Percentiles rank a stretch among this genome's conserved stretches.
Conservation (phyloP, 179 eudicot genomes). For the Sideroxylon spinosum region DNA sequence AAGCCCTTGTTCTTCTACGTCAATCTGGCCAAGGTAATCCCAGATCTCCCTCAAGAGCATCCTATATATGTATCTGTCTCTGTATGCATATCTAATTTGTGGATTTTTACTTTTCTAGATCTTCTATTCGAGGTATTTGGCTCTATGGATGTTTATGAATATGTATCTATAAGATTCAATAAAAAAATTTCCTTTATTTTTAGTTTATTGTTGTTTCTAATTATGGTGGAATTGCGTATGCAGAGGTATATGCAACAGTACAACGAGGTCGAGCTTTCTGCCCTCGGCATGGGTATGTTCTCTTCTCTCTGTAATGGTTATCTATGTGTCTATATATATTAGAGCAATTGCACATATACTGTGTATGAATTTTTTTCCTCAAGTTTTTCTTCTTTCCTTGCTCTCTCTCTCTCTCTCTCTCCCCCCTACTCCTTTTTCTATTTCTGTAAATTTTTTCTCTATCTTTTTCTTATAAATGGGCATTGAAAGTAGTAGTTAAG, state of each 20-base stretch:
- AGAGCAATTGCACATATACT: not conserved
- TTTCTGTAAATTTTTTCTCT: too few relatives aligned
- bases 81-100: not conserved
- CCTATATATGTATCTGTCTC: not conserved
- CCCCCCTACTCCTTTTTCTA: too few relatives aligned
- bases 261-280: conserved; percentile 52
- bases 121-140: not conserved
- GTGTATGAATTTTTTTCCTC: not conserved
- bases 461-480: too few relatives aligned
- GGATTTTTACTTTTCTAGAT: not conserved
- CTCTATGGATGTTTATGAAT: not conserved
- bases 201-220: not conserved
- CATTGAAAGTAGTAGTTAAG: too few relatives aligned
- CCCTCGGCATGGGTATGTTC: conserved; percentile 48
- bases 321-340: not conserved
- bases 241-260: conserved; percentile 52
- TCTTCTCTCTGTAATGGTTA: not conserved
- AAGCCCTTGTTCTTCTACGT: conserved; percentile 55
- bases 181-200: not conserved
- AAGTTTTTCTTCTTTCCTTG: too few relatives aligned
- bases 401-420: too few relatives aligned
- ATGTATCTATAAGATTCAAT: not conserved
- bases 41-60: not conserved
- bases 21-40: conserved; percentile 50
- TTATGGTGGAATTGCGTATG: conserved; percentile 12